Base-by-base conservation (phyloP, 129 eudicot genomes). In the Sambucus nigra region DNA sequence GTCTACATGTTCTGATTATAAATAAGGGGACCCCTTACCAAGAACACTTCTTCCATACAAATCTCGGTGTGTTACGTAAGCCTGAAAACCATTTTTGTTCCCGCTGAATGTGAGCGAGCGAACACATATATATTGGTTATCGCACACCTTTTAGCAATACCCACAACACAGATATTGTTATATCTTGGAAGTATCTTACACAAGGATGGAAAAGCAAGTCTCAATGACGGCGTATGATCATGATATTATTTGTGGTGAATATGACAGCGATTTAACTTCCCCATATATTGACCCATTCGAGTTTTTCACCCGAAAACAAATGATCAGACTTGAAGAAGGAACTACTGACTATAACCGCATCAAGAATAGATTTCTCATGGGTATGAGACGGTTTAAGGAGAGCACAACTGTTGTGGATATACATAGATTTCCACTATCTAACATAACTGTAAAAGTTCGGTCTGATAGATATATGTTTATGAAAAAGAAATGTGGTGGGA, bases 131-230 rank as follows among this genome's bases (percentile, higher is more conserved):
- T n/a, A n/a, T n/a, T n/a, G n/a, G n/a, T n/a, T n/a, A n/a, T n/a
- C n/a, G n/a, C n/a, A n/a, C n/a, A n/a, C n/a, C n/a, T n/a, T n/a
- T n/a, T n/a, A n/a, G n/a, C n/a, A n/a, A n/a, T n/a, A n/a, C n/a
- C n/a, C n/a, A n/a, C n/a, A n/a, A n/a, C n/a, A n/a, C n/a, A n/a
- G n/a, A n/a, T n/a, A n/a, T n/a, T n/a, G n/a, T n/a, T n/a, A n/a
- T n/a, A n/a, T n/a, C n/a, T n/a, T n/a, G n/a, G n/a, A n/a, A n/a
- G n/a, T n/a, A n/a, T n/a, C n/a, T n/a, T n/a, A n/a, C n/a, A n/a
- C n/a, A n/a, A n/a, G n/a, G n/a, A 15, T n/a, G 7, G 63, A 69
- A 46, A 51, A 32, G 0, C 69, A 69, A 53, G 53, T 61, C 21
- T 69, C 74, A 0, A 18, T 61, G 9, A 53, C 45, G 0, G 44